phyloP scores from a whole-genome alignment of 202 grass and related monocot genomes.

The Schoenoplectus tabernaemontani region DNA sequence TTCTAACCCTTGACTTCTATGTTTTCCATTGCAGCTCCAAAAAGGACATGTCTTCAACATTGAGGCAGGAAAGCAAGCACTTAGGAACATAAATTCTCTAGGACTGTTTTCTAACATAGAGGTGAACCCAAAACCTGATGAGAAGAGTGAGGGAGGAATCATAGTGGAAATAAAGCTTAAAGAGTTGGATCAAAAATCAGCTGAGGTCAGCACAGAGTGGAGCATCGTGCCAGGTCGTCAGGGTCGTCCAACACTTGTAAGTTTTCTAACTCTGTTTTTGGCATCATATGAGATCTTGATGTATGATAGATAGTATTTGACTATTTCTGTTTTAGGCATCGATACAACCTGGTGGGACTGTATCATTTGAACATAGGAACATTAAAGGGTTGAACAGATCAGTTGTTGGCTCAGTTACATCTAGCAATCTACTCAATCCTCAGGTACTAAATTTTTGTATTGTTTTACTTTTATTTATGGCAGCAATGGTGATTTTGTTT shows the following conservation, averaged over 20 bases:
- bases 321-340: slow-evolving; percentile 46
- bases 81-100: slow-evolving; percentile 96
- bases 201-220: slow-evolving; percentile 98
- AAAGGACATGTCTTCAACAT: slow-evolving; percentile 93
- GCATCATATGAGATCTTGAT: background rate
- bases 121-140: slow-evolving; percentile 82
- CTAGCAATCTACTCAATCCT: slow-evolving; percentile 97
- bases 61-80: slow-evolving; percentile 90
- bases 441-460: slow-evolving; percentile 38
- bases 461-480: slow-evolving; percentile 5
- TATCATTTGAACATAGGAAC: slow-evolving; percentile 95
- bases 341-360: slow-evolving; percentile 97
- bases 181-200: slow-evolving; percentile 90
- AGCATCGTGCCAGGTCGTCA: slow-evolving; percentile 93
- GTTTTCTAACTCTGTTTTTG: slow-evolving; percentile 9
- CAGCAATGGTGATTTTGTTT: slow-evolving; percentile 1
- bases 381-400: slow-evolving; percentile 91
- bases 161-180: slow-evolving; percentile 99
- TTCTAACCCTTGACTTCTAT: background rate
- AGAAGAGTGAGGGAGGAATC: slow-evolving; percentile 85
- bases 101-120: slow-evolving; percentile 96
- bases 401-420: slow-evolving; percentile 90
- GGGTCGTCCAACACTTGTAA: slow-evolving; percentile 87
- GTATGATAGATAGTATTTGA: slow-evolving; percentile 22
- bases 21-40: slow-evolving; percentile 49